Percentiles rank a stretch among this genome's conserved stretches.
Evolutionary conservation across 148 eudicot genomes (phyloP).

Genomic region (Fagopyrum homotropicum): DNA sequence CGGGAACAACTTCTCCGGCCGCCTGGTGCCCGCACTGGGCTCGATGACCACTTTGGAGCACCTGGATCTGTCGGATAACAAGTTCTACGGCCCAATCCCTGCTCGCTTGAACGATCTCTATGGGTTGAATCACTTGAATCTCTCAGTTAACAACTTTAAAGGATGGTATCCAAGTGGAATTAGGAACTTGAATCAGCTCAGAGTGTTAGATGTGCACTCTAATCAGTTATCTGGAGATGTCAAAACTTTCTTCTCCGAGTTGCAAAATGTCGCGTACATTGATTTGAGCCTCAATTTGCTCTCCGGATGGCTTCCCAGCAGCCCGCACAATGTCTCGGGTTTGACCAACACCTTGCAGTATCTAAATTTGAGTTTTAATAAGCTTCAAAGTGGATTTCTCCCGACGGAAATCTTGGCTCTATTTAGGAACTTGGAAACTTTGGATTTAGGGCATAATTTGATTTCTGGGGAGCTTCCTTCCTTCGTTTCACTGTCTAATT

Average conservation of each 20-base stretch:
- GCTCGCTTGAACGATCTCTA: conserved; percentile 52
- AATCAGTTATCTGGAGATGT: conserved; percentile 63
- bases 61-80: conserved; percentile 65
- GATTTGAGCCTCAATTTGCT: conserved; percentile 78
- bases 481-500: conserved; percentile 44
- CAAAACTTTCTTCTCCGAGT: conserved; percentile 43
- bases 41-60: conserved; percentile 39
- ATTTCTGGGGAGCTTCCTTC: conserved; percentile 66
- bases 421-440: conserved; percentile 63
- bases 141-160: conserved; percentile 53
- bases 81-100: conserved; percentile 75
- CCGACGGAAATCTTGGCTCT: conserved; percentile 32
- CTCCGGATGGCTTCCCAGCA: conserved; percentile 39
- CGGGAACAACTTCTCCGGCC: conserved; percentile 55
- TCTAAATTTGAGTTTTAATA: conserved; percentile 60
- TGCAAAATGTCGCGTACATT: conserved; percentile 47
- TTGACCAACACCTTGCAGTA: conserved; percentile 60
- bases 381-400: conserved; percentile 52
- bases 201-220: conserved; percentile 52
- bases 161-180: conserved; percentile 61
- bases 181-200: conserved; percentile 59
- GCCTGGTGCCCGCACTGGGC: conserved; percentile 68
- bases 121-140: conserved; percentile 57
- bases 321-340: conserved; percentile 32
- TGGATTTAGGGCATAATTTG: conserved; percentile 73